These are phyloP conservation scores for Ordospora colligata DNA, from an alignment of 371 early-diverging fungal genomes.

Conservation along the genomic window DNA sequence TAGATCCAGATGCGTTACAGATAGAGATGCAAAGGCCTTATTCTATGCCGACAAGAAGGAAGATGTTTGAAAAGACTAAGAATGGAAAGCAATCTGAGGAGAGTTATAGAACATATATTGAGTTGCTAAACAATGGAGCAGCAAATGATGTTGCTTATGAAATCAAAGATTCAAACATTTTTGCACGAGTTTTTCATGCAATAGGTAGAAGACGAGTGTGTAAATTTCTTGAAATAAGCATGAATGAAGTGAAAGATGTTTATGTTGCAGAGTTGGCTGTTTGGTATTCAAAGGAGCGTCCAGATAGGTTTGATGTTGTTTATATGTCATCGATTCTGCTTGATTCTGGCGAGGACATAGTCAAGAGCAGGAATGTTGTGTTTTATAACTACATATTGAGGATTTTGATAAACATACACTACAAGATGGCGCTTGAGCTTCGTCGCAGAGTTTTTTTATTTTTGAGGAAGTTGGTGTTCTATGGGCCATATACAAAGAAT, in stretches of 20 bases:
- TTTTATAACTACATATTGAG: constrained; percentile 21
- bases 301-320: constrained; percentile 12
- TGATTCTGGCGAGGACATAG: background rate
- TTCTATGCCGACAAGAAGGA: background rate
- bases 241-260: background rate
- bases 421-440: background rate
- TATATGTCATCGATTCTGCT: constrained; percentile 3
- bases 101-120: constrained; percentile 13
- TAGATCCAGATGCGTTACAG: background rate
- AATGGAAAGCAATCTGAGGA: background rate
- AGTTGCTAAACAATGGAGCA: background rate
- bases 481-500: constrained; percentile 18
- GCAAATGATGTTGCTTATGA: constrained; percentile 2
- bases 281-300: constrained; percentile 6
- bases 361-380: background rate
- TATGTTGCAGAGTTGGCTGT: constrained; percentile 19
- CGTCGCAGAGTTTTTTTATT: background rate
- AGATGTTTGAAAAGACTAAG: constrained; percentile 21
- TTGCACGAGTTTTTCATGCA: constrained; percentile 13
- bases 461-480: constrained; percentile 20
- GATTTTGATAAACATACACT: constrained; percentile 1
- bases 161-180: background rate
- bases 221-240: background rate
- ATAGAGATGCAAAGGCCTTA: background rate
- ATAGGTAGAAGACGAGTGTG: constrained; percentile 1